Base-by-base conservation (phyloP, 164 flowering plant genomes). In the Annona squamosa region DNA sequence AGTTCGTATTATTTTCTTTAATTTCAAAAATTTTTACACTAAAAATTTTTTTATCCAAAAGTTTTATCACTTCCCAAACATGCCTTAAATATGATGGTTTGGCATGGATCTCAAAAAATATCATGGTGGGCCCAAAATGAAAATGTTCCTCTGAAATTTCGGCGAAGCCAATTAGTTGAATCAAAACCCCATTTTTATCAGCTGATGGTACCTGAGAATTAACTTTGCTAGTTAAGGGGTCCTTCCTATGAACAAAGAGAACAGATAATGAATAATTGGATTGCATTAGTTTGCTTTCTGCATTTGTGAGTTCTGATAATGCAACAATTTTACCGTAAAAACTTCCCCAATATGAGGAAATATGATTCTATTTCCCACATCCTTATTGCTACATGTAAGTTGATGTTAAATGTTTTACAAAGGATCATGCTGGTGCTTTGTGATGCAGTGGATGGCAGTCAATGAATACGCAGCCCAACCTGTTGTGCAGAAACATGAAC, bases 371-470 rank as follows among this genome's bases (percentile, higher is more conserved):
- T 59, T 59, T 16, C 12, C 17, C 63, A 59, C 12, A 59, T 59
- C 17, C 17, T 59, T 59, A 3, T 13, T 16, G 12, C n/a, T 16
- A 59, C 12, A 12, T 5, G 59, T 5, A 12, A 52, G 63, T 59
- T 16, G 12, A 12, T 59, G 17, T 4, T 19, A 42, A 42, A 65
- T 42, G 46, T 9, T 26, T 16, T n/a, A 7, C n/a, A 65, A 10
- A 4, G 10, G 68, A 19, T 65, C 12, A n/a, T 41, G 57, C 12
- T 7, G 57, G 57, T 10, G 17, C 37, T 61, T 70, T 45, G 19
- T 45, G 67, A 56, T 80, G 65, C 84, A 92, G 96, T 92, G 97
- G 97, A 88, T 92, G 92, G 86, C 90, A 61, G 70, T 85, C 63
- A 87, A 87, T 44, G 91, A 89, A 70, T 90, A 83, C 66, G 79